Base-by-base conservation (phyloP, 352 stramenopile species). In the Pythium diclinum region DNA sequence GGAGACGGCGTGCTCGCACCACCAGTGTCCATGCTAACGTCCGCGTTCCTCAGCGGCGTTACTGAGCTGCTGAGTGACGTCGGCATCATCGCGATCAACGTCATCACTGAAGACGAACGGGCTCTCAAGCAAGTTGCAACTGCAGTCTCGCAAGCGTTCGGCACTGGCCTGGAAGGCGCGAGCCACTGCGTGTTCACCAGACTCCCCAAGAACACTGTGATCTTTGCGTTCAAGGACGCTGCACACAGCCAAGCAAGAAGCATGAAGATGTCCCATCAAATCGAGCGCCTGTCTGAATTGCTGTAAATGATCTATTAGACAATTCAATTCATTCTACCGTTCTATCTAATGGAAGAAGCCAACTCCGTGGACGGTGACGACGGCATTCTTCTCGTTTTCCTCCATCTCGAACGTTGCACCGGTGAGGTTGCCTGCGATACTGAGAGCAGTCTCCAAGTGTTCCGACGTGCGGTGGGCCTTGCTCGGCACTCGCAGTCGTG, bases 401-500 rank as follows among this genome's bases (percentile, higher is more conserved):
- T 71, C 38, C 4, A 85, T 32, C 11, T 68, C 61, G 53, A 72
- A 83, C 1, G 54, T 74, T 16, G 74, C 80, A 3, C 76, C 78
- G 6, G 76, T 77, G 34, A 89, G 67, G 10, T 51, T 53, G n/a
- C 42, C n/a, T 7, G 72, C 71, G 23, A 86, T 72, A 1, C 68
- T 69, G 17, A 89, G 67, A 7, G 80, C 80, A 0, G 80, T 89
- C 57, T 89, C 78, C 6, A 89, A 62, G 28, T 89, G 80, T 38
- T 82, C 59, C 11, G 80, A 89, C 9, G 73, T 70, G 19, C 77
- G 75, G 10, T 76, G 65, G 0, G 67, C 64, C 36, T 80, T 81
- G 9, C 65, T 60, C 0, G 80, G 78, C 17, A 92, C 75, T 10
- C 81, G 79, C 36, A 92, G 49, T 0, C 71, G 63, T 32, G 83